phyloP scores from a whole-genome alignment of 306 rosid genomes.

The Crotalaria pallida region DNA sequence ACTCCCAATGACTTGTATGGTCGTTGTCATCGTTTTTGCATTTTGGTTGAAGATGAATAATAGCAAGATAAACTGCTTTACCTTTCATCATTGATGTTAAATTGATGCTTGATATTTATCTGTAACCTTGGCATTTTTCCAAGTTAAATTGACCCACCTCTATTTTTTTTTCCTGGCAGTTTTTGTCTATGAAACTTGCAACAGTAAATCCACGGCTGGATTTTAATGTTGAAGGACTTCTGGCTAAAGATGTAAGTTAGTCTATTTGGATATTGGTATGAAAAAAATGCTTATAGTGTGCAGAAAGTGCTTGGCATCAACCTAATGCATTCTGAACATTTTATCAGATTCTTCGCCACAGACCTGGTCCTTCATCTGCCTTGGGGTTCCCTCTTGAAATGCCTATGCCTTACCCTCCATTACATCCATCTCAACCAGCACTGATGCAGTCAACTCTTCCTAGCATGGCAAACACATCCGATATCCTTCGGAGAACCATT shows the following conservation, averaged over 20 bases:
- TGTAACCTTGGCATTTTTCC: not conserved
- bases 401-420: constrained; percentile 52
- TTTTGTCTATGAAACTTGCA: constrained; percentile 97
- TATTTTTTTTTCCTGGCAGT: constrained; percentile 36
- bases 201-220: constrained; percentile 84
- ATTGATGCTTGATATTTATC: not conserved
- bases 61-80: not conserved
- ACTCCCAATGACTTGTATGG: not conserved
- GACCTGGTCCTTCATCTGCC: constrained; percentile 55
- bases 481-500: constrained; percentile 59
- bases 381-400: constrained; percentile 65
- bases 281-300: not conserved
- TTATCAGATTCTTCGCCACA: constrained; percentile 64
- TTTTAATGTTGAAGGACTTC: constrained; percentile 70
- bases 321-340: constrained; percentile 10
- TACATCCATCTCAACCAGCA: constrained; percentile 68
- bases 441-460: constrained; percentile 50
- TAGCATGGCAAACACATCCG: constrained; percentile 49
- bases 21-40: not conserved
- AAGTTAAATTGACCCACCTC: not conserved
- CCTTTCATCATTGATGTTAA: not conserved
- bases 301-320: not conserved
- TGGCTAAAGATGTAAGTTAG: constrained; percentile 67
- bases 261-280: not conserved
- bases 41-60: constrained; percentile 12